These are phyloP conservation scores for Albizia julibrissin DNA, from an alignment of 306 rosid genomes.

Conservation along the genomic window DNA sequence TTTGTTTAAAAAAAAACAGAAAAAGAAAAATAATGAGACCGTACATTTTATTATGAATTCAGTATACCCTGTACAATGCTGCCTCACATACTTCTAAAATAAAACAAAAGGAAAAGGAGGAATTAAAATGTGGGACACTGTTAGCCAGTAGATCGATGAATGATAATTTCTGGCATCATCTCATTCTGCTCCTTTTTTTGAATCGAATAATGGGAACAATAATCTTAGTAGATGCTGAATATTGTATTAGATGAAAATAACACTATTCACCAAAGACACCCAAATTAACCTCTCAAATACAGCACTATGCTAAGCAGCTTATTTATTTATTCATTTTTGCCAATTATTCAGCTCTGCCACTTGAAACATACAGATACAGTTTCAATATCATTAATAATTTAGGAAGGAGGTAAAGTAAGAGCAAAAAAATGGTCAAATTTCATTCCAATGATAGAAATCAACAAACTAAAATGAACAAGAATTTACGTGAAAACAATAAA, in stretches of 20 bases:
- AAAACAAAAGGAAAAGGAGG: constrained; percentile 1
- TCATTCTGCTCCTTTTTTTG: neutral
- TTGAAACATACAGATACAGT: neutral
- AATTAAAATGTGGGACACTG: neutral
- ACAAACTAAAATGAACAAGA: neutral
- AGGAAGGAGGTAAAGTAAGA: neutral
- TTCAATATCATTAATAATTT: neutral
- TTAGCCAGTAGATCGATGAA: neutral
- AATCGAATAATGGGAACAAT: neutral
- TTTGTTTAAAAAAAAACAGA: neutral
- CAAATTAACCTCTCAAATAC: neutral
- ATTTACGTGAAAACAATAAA: constrained; percentile 12
- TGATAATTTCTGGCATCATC: neutral
- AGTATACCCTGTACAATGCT: constrained; percentile 1
- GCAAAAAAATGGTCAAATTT: neutral
- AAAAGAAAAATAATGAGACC: neutral
- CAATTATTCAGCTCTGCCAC: constrained; percentile 4
- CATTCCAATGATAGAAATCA: constrained; percentile 22
- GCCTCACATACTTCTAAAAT: constrained; percentile 14
- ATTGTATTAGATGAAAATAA: constrained; percentile 2
- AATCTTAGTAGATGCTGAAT: constrained; percentile 1
- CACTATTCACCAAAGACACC: constrained; percentile 13
- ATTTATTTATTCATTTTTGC: neutral
- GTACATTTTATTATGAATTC: constrained; percentile 16
- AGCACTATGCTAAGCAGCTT: neutral